Evolutionary conservation across 106 monocot species (phyloP).

Genomic region (Dendrobium huoshanense): DNA sequence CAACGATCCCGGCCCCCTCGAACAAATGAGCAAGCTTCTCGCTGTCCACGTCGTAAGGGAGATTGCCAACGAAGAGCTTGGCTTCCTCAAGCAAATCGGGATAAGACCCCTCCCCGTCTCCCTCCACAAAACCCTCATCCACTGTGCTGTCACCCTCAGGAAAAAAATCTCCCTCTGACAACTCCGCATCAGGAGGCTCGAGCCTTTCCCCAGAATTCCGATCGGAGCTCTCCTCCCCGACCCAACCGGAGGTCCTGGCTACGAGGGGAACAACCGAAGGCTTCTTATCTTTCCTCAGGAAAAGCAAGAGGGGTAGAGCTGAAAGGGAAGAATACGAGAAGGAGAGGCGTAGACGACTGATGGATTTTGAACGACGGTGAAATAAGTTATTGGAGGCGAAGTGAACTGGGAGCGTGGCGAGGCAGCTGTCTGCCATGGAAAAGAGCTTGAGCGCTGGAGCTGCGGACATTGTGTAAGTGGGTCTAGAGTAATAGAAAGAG

Average conservation of each 20-base stretch:
- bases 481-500: no score
- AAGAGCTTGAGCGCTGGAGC: not conserved
- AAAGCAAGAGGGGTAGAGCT: constrained; percentile 5
- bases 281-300: constrained; percentile 15
- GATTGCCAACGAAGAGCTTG: constrained; percentile 78
- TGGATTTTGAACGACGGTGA: constrained; percentile 1
- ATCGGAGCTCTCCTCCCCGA: constrained; percentile 13
- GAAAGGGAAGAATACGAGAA: constrained; percentile 2
- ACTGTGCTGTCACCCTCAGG: not conserved
- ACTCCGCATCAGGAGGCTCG: no score
- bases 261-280: constrained; percentile 25
- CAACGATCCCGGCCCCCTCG: constrained; percentile 59
- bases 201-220: not conserved
- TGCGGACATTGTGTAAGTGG: not conserved
- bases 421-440: constrained; percentile 9
- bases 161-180: constrained; percentile 6
- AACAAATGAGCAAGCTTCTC: constrained; percentile 65
- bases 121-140: constrained; percentile 11
- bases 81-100: constrained; percentile 75
- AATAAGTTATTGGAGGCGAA: constrained; percentile 8
- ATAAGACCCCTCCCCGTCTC: constrained; percentile 16
- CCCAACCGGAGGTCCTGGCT: constrained; percentile 38
- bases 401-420: constrained; percentile 1
- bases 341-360: not conserved
- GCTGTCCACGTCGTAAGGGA: constrained; percentile 68